Evolutionary conservation across 2,329 filamentous ascomycete species (phyloP).

Genomic region (Monosporascus sp.): DNA sequence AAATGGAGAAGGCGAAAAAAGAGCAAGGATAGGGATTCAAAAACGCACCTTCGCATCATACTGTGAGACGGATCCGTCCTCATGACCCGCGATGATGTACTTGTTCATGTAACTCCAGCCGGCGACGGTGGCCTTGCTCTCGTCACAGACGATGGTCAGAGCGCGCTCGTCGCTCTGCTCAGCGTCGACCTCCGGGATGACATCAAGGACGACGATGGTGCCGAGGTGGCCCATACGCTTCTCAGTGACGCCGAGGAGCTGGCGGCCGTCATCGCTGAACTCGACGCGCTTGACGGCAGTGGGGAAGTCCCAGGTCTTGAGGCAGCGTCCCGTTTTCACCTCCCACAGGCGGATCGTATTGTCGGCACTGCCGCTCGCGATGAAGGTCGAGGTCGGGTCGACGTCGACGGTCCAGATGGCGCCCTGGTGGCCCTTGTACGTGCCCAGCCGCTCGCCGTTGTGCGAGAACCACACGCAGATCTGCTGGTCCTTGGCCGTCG

Average conservation of each 20-base stretch:
- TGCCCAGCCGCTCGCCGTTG: slow-evolving; percentile 95
- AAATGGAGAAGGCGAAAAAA: neutral
- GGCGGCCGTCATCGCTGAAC: slow-evolving; percentile 89
- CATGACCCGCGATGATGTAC: slow-evolving; percentile 96
- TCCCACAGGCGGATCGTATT: slow-evolving; percentile 99
- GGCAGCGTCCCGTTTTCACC: slow-evolving; percentile 81
- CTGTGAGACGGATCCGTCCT: slow-evolving; percentile 86
- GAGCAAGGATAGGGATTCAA: neutral
- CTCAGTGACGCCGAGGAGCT: slow-evolving; percentile 91
- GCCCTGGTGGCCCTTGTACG: slow-evolving; percentile 94
- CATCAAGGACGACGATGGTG: slow-evolving; percentile 88
- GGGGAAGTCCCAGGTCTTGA: slow-evolving; percentile 97
- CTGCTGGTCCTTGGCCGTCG: slow-evolving; percentile 90
- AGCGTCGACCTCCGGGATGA: slow-evolving; percentile 75
- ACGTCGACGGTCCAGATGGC: slow-evolving; percentile 99
- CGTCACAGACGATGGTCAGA: slow-evolving; percentile 85
- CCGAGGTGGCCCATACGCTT: slow-evolving; percentile 96
- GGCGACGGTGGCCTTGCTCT: slow-evolving; percentile 95
- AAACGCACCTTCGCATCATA: slow-evolving; percentile 77
- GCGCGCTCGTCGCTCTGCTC: slow-evolving; percentile 79
- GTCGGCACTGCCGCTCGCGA: slow-evolving; percentile 93
- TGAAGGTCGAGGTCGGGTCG: slow-evolving; percentile 83
- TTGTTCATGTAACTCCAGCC: slow-evolving; percentile 92
- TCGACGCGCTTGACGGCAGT: slow-evolving; percentile 97
- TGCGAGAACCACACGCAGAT: slow-evolving; percentile 96